Evolutionary conservation across 441 rosid genomes (phyloP).

Genomic region (Eutrema salsugineum): DNA sequence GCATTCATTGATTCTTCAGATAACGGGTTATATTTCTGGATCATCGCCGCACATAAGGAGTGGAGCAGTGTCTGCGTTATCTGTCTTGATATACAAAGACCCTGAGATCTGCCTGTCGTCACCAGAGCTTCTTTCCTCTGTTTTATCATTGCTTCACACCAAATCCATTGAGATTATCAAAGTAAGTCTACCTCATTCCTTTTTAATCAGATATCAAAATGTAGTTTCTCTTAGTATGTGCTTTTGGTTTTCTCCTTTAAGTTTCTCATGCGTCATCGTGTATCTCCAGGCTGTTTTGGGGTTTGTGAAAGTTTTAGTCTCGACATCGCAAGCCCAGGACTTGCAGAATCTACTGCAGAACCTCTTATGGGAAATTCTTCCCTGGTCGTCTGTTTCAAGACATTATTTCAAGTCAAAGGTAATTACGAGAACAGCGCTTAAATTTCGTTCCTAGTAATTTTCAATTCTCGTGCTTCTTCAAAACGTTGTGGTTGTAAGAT

Average conservation of each 20-base stretch:
- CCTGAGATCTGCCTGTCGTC: conserved; percentile 55
- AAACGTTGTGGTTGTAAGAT: neutral
- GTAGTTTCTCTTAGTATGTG: neutral
- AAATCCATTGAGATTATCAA: conserved; percentile 85
- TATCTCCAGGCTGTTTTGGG: conserved; percentile 76
- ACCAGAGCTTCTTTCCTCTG: conserved; percentile 69
- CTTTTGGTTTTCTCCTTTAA: neutral
- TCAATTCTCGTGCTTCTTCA: neutral
- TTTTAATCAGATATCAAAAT: neutral
- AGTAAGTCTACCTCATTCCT: conserved; percentile 34
- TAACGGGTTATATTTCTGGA: conserved; percentile 85
- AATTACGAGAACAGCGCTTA: neutral
- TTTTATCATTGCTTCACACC: conserved; percentile 75
- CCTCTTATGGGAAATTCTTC: conserved; percentile 53
- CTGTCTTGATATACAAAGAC: conserved; percentile 65
- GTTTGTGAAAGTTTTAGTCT: conserved; percentile 83
- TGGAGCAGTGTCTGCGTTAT: conserved; percentile 93
- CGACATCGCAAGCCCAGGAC: conserved; percentile 63
- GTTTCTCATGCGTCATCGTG: conserved; percentile 11
- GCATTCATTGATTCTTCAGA: conserved; percentile 44
- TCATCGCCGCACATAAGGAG: conserved; percentile 91
- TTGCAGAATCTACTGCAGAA: conserved; percentile 60
- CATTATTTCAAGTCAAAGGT: conserved; percentile 88
- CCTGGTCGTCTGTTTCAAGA: conserved; percentile 88
- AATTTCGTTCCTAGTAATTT: neutral